Percentiles rank a stretch among this genome's conserved stretches.
Conservation (phyloP, 2,329 filamentous ascomycete genomes). For the Thelonectria olida region DNA sequence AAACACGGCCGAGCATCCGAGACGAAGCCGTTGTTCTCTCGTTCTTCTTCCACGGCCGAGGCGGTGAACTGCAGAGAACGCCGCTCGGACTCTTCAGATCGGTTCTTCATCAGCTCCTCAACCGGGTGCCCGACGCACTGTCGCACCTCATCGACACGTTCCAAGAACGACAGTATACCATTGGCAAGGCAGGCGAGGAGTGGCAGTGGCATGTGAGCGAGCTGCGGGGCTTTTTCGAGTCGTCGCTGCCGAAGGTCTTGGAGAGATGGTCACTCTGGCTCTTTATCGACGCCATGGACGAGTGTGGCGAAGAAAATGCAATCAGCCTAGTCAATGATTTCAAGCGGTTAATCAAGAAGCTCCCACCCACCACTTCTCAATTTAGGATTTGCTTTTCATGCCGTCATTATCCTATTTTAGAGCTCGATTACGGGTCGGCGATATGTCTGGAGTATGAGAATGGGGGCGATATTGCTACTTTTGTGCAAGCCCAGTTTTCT, state of each 20-base stretch:
- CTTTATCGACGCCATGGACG: constrained; percentile 49
- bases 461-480: constrained; percentile 40
- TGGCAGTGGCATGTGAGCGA: constrained; percentile 42
- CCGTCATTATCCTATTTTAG: constrained; percentile 44
- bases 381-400: constrained; percentile 45
- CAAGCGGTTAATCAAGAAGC: constrained; percentile 26
- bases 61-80: constrained; percentile 3
- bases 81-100: constrained; percentile 3
- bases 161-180: not conserved
- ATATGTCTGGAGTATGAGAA: constrained; percentile 46
- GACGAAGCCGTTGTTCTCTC: constrained; percentile 32
- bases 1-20: not conserved
- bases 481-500: constrained; percentile 36
- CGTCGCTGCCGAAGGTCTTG: constrained; percentile 32
- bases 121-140: constrained; percentile 32
- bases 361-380: constrained; percentile 13
- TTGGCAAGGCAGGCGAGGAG: constrained; percentile 24
- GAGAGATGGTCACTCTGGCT: constrained; percentile 33
- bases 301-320: constrained; percentile 41
- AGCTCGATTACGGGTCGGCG: constrained; percentile 27
- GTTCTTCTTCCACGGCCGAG: constrained; percentile 47
- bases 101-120: constrained; percentile 45
- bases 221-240: constrained; percentile 30
- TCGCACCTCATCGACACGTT: constrained; percentile 31
- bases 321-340: constrained; percentile 29